Conservation (phyloP, 1,139 yeast genomes). For the Nematodospora anomalae region DNA sequence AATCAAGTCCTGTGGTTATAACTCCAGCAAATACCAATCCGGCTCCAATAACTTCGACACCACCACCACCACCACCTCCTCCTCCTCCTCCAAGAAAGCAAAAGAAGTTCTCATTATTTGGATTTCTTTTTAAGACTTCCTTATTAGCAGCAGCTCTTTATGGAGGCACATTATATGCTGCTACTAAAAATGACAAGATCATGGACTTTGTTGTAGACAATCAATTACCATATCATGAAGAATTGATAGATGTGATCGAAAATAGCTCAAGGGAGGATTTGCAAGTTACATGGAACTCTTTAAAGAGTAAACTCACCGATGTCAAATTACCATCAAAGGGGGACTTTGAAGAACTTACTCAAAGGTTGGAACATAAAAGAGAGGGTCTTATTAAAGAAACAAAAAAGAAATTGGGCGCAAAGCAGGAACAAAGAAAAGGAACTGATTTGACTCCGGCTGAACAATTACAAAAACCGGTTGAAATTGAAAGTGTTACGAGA, state of each 20-base stretch:
- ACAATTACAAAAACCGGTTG: conserved; percentile 47
- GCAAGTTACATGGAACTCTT: conserved; percentile 20
- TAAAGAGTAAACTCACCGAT: conserved; percentile 23
- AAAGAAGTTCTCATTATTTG: conserved; percentile 34
- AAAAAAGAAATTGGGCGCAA: conserved; percentile 28
- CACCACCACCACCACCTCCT: conserved; percentile 11
- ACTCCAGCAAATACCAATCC: conserved; percentile 7
- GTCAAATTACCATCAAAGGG: conserved; percentile 34
- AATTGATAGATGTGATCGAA: conserved; percentile 41
- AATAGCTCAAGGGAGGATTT: conserved; percentile 39
- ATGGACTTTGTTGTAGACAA: conserved; percentile 49
- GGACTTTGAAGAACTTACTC: conserved; percentile 35
- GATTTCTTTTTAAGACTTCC: conserved; percentile 34
- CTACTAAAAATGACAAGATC: conserved; percentile 47
- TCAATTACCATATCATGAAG: conserved; percentile 48
- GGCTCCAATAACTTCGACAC: conserved; percentile 3
- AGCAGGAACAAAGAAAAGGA: conserved; percentile 7
- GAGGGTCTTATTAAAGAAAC: conserved; percentile 41
- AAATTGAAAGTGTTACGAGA: conserved; percentile 35
- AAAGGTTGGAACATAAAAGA: conserved; percentile 33
- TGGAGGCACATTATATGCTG: conserved; percentile 42
- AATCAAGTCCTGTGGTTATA: conserved; percentile 11
- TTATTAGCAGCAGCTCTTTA: conserved; percentile 32
- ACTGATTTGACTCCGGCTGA: conserved; percentile 38
- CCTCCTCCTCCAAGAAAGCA: conserved; percentile 16